Base-by-base conservation (phyloP, 257 asterid species). In the Gentiana macrophylla region DNA sequence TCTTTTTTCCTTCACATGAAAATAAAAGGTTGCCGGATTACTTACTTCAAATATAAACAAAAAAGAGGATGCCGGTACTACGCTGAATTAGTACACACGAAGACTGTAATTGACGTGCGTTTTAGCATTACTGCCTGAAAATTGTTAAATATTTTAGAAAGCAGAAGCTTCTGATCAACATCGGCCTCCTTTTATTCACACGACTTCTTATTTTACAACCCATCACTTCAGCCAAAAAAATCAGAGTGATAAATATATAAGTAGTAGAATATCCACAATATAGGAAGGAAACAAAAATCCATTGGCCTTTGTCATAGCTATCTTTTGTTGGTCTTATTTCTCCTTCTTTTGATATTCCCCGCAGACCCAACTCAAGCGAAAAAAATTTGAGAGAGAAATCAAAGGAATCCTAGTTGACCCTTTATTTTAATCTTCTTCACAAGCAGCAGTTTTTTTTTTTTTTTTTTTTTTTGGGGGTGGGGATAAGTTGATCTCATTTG, bases 341-440 rank as follows among this genome's bases (percentile, higher is more conserved):
- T 57, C 59, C 49, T 61, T 67, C 66, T 50, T 67, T 69, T 62
- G 71, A 53, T 68, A 56, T 75, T 70, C 59, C 24, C 24, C 56
- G 6, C 49, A 10, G 6, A 33, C 44, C 45, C 61, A 43, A 41
- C 24, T 37, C 37, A 52, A 4, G 32, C 35, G 41, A 51, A 60
- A 48, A 61, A 10, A 34, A 32, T 24, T 6, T 35, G 59, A 53
- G 62, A 33, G 46, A 38, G 32, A 68, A 48, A 55, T 3, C 13
- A n/a, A 50, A 32, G 13, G 43, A 55, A 38, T 50, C 62, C 67
- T 49, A 8, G 64, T 67, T 71, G 56, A 72, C 77, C 70, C 9
- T 54, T 68, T 63, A 32, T 65, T 78, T 67, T 59, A 73, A 74
- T 74, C 74, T 69, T 74, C 74, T 69, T 41, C 71, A 3, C 5